These are phyloP conservation scores for Melampsora medusae DNA, from an alignment of 1,284 basidiomycete genomes.

Conservation along the genomic window DNA sequence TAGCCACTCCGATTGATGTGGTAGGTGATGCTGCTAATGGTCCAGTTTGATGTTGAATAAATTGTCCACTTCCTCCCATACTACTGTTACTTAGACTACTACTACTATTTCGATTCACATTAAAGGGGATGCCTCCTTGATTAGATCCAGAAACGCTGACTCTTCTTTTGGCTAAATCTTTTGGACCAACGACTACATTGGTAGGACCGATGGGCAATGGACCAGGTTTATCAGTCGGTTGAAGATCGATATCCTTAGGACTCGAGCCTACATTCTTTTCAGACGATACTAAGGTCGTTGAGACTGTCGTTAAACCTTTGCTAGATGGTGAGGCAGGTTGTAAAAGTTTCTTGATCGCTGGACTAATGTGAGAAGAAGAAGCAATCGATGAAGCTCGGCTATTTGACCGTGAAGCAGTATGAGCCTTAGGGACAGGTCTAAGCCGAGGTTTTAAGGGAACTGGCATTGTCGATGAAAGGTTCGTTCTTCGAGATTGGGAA, in stretches of 20 bases:
- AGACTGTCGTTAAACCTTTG: slow-evolving; percentile 29
- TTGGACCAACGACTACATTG: not conserved
- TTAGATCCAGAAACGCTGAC: slow-evolving; percentile 21
- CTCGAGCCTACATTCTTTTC: slow-evolving; percentile 14
- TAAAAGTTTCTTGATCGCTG: slow-evolving; percentile 30
- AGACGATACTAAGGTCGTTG: slow-evolving; percentile 25
- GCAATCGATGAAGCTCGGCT: slow-evolving; percentile 29
- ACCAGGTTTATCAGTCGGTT: not conserved
- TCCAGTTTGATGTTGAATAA: not conserved
- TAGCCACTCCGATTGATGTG: not conserved
- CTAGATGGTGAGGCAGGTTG: slow-evolving; percentile 14
- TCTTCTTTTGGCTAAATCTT: slow-evolving; percentile 18
- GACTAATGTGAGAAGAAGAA: slow-evolving; percentile 22
- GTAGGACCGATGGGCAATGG: not conserved
- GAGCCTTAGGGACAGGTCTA: slow-evolving; percentile 33
- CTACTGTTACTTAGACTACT: slow-evolving; percentile 22
- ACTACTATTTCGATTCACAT: not conserved
- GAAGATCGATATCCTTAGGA: not conserved
- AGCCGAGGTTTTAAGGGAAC: slow-evolving; percentile 22
- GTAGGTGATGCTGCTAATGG: slow-evolving; percentile 2
- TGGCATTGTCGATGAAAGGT: not conserved
- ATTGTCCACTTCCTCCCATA: slow-evolving; percentile 9
- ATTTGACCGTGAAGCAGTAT: slow-evolving; percentile 11
- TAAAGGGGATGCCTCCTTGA: not conserved
- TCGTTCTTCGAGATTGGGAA: slow-evolving; percentile 1